Base-by-base conservation (phyloP, 441 rosid genomes). In the Gossypium armourianum region DNA sequence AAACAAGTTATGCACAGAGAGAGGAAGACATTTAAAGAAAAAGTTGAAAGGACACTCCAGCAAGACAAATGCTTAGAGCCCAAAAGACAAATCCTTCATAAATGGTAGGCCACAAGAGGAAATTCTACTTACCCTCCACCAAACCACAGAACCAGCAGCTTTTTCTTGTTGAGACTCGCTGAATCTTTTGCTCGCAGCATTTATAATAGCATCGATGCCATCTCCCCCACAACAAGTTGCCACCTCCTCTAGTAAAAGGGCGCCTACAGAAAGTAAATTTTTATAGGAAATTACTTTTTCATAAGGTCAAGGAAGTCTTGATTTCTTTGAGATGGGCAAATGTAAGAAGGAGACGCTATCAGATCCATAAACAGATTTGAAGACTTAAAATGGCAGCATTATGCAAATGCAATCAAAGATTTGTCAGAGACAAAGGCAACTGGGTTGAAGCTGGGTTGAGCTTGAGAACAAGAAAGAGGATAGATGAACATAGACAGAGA, bases 241-340 rank as follows among this genome's bases (percentile, higher is more conserved):
- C 68, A 93, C 86, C 85, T 93, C 96, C 81, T 93, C 97, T 72
- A 93, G 81, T 73, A 93, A 76, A 81, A 91, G 95, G 57, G 82
- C 83, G 81, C 96, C 97, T 93, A 83, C 77, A 74, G 59, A 63
- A 75, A 78, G 72, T 76, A 76, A 61, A 56, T 75, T 49, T 66
- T 32, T n/a, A 71, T 74, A 68, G 55, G 64, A 36, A 21, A 47
- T 23, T 24, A 26, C 6, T 32, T 23, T 28, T 23, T 23, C 62
- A 59, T 21, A 75, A 72, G 74, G 50, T 52, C 64, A 43, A 62
- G 36, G 64, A 70, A 70, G 53, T 60, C 24, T 26, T 10, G 19
- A 69, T 36, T 43, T 7, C 6, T 9, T 55, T 12, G 10, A 2
- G 28, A 55, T 12, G n/a, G 19, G 26, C 9, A 60, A 60, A 60